These are phyloP conservation scores for Bryum argenteum DNA, from an alignment of 225 moss, liverwort and hornwort genomes.

Conservation along the genomic window DNA sequence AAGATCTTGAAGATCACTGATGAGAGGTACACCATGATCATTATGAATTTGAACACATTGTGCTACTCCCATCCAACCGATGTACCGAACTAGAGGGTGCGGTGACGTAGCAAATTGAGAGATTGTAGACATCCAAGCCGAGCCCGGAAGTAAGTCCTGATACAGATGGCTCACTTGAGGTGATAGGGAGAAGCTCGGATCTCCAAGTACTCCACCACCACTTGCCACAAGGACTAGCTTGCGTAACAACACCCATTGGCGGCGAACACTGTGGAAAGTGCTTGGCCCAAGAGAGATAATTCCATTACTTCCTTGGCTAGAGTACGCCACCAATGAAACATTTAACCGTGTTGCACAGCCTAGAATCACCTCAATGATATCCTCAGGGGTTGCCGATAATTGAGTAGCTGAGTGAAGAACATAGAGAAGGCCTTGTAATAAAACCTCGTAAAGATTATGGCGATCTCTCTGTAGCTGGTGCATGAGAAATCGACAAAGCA, in stretches of 20 bases:
- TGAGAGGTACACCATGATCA: slow-evolving; percentile 61
- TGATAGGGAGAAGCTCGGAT: slow-evolving; percentile 30
- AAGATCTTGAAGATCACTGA: slow-evolving; percentile 71
- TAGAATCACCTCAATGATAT: slow-evolving; percentile 75
- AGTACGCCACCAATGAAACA: slow-evolving; percentile 54
- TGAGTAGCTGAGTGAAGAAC: slow-evolving; percentile 80
- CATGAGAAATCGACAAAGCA: slow-evolving; percentile 74
- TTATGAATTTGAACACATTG: slow-evolving; percentile 67
- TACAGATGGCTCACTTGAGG: slow-evolving; percentile 45
- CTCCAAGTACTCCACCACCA: slow-evolving; percentile 55
- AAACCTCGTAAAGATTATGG: slow-evolving; percentile 77
- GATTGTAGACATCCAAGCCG: slow-evolving; percentile 72
- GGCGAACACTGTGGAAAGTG: slow-evolving; percentile 68
- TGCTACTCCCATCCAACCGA: slow-evolving; percentile 94
- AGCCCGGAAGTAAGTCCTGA: slow-evolving; percentile 76
- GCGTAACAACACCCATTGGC: slow-evolving; percentile 86
- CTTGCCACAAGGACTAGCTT: slow-evolving; percentile 76
- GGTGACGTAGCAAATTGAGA: slow-evolving; percentile 65
- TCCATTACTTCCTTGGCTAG: slow-evolving; percentile 59
- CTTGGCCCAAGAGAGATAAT: slow-evolving; percentile 54
- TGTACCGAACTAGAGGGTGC: slow-evolving; percentile 79
- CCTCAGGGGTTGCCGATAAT: slow-evolving; percentile 60
- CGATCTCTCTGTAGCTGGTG: slow-evolving; percentile 73
- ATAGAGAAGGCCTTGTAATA: slow-evolving; percentile 84
- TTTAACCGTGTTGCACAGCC: slow-evolving; percentile 72